Percentiles rank a stretch among this genome's conserved stretches.
These are phyloP conservation scores for Ophiostoma sp. DNA, from an alignment of 2,329 filamentous ascomycete genomes.

Conservation along the genomic window DNA sequence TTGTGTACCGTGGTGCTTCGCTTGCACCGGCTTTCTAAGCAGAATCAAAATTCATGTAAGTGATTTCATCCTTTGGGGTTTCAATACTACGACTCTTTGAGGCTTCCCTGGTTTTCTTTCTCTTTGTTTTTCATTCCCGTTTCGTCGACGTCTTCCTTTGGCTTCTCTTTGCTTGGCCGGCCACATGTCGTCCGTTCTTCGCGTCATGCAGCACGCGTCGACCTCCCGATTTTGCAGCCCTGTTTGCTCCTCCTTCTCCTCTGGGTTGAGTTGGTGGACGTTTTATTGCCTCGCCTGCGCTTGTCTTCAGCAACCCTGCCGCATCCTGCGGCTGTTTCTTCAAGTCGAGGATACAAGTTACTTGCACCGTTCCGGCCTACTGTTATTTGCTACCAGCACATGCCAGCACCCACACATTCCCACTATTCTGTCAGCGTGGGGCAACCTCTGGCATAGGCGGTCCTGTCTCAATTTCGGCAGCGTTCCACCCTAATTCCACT, in stretches of 20 bases:
- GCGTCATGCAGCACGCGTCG: not conserved
- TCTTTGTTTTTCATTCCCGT: not conserved
- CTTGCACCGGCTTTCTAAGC: not conserved
- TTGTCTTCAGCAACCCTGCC: not conserved
- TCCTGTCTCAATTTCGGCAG: slow-evolving; percentile 45
- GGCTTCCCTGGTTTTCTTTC: not conserved
- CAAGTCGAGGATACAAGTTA: not conserved
- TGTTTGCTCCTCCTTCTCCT: not conserved
- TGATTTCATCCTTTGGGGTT: not conserved
- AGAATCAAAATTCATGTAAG: not conserved
- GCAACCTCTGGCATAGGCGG: slow-evolving; percentile 32
- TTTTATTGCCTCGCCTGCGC: not conserved
- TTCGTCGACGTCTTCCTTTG: not conserved
- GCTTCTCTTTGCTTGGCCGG: not conserved
- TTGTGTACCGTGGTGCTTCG: not conserved
- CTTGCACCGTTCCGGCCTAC: not conserved
- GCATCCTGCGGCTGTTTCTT: not conserved
- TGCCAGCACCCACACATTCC: slow-evolving; percentile 4
- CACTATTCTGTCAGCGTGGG: slow-evolving; percentile 29
- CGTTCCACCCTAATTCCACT: slow-evolving; percentile 42
- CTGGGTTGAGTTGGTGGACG: not conserved
- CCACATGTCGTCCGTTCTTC: not conserved
- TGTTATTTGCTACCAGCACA: not conserved
- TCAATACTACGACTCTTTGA: not conserved
- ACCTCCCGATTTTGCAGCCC: not conserved